Conservation (phyloP, 2,329 filamentous ascomycete species). For the Tolypocladium inflatum region DNA sequence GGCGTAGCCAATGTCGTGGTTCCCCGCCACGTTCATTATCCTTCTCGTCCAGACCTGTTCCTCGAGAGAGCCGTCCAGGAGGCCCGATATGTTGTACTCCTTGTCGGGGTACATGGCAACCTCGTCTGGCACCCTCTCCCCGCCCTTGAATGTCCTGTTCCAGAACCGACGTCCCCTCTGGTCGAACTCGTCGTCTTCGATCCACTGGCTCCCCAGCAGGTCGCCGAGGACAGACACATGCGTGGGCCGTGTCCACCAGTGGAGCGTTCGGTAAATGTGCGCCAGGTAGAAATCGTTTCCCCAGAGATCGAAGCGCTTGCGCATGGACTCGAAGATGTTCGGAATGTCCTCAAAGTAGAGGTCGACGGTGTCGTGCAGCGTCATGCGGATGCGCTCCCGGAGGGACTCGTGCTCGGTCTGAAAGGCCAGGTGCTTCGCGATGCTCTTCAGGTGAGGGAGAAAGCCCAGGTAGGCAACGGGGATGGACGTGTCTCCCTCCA, state of each 20-base stretch:
- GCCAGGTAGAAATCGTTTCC: conserved; percentile 94
- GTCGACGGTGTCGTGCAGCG: conserved; percentile 50
- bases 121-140: conserved; percentile 51
- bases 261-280: conserved; percentile 77
- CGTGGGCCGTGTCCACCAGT: conserved; percentile 77
- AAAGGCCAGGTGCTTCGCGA: conserved; percentile 38
- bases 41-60: conserved; percentile 57
- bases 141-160: conserved; percentile 66
- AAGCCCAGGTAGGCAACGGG: conserved; percentile 44
- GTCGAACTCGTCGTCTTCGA: conserved; percentile 75
- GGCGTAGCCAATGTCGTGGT: conserved; percentile 94
- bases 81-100: conserved; percentile 40
- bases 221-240: conserved; percentile 88
- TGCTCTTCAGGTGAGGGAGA: conserved; percentile 43
- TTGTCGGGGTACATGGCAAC: conserved; percentile 36
- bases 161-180: conserved; percentile 67
- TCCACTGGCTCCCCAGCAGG: conserved; percentile 91
- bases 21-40: conserved; percentile 85
- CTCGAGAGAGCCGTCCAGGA: conserved; percentile 33
- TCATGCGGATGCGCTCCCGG: conserved; percentile 41
- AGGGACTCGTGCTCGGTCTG: conserved; percentile 34
- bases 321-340: conserved; percentile 52
- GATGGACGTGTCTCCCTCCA: conserved; percentile 85
- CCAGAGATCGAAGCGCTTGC: conserved; percentile 78
- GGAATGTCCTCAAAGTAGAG: conserved; percentile 60